A percentile compares a stretch with the other conserved stretches of the same genome.
phyloP scores from a whole-genome alignment of 2,329 filamentous ascomycete genomes.

The Penicillium olsonii region DNA sequence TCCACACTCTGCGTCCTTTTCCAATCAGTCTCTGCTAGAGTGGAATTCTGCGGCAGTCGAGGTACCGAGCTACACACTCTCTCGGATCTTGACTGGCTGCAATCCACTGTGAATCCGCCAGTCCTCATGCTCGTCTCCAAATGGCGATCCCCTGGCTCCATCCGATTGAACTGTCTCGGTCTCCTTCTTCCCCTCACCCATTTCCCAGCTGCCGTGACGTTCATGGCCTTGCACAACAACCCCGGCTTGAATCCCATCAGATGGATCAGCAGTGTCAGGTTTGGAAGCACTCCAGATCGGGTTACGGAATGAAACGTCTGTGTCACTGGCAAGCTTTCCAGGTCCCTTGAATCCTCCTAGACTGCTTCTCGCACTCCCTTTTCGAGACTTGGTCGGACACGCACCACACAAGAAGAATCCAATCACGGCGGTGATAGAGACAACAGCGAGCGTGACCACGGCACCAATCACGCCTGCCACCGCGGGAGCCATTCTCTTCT shows the following conservation, averaged over 20 bases:
- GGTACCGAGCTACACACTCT: conserved; percentile 44
- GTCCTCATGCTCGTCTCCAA: conserved; percentile 47
- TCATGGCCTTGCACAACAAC: conserved; percentile 48
- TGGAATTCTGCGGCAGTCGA: too few relatives aligned
- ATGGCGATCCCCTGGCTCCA: conserved; percentile 34
- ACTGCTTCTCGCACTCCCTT: conserved; percentile 26
- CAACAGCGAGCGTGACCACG: conserved; percentile 51
- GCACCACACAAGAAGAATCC: conserved; percentile 48
- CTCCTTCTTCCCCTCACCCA: conserved; percentile 42
- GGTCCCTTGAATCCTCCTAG: conserved; percentile 59
- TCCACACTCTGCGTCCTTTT: too few relatives aligned
- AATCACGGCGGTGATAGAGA: conserved; percentile 44
- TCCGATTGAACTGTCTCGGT: conserved; percentile 13
- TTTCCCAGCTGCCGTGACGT: conserved; percentile 60
- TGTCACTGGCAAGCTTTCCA: conserved; percentile 56
- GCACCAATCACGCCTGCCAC: conserved; percentile 61
- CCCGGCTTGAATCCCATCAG: conserved; percentile 17
- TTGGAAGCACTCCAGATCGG: conserved; percentile 44
- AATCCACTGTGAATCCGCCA: conserved; percentile 39
- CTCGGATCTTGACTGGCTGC: conserved; percentile 48
- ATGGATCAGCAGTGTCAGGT: conserved; percentile 32
- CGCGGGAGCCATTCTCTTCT: conserved; percentile 41
- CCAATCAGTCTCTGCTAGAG: too few relatives aligned
- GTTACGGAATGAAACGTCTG: conserved; percentile 49
- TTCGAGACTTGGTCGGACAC: conserved; percentile 41